Percentiles rank a stretch among this genome's conserved stretches.
Evolutionary conservation across 495 filamentous ascomycete species (phyloP).

Genomic region (Bathelium albidoporum): DNA sequence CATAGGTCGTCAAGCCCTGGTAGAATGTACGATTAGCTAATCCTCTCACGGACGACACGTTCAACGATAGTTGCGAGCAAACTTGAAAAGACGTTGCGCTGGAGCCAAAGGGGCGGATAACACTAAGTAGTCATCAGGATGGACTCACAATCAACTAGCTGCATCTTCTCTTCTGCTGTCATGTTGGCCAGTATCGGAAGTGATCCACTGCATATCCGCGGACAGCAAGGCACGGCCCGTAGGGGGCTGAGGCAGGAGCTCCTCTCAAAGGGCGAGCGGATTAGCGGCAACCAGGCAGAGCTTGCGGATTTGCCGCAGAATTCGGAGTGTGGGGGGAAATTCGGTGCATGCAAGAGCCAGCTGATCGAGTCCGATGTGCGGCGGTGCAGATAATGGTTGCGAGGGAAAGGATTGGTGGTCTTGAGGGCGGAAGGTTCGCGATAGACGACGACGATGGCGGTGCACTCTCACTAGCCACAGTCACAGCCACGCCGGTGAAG

Average conservation of each 20-base stretch:
- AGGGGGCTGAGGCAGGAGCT: neutral
- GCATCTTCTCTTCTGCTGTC: constrained; percentile 64
- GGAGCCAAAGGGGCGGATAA: neutral
- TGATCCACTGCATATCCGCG: neutral
- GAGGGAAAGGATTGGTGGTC: neutral
- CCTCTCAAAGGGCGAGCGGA: neutral
- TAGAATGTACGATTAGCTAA: neutral
- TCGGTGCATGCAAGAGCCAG: neutral
- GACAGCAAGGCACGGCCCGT: neutral
- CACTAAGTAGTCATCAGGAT: neutral
- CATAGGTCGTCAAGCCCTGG: constrained; percentile 82
- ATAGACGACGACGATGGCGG: neutral
- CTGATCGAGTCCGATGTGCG: neutral
- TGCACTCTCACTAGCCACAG: neutral
- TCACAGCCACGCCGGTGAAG: neutral
- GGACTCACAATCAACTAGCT: constrained; percentile 75
- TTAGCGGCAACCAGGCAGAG: neutral
- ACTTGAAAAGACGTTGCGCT: neutral
- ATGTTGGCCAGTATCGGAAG: constrained; percentile 43
- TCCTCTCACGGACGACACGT: too few relatives aligned
- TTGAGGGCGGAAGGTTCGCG: neutral
- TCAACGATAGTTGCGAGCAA: neutral
- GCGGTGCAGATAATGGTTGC: too few relatives aligned
- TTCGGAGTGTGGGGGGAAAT: neutral
- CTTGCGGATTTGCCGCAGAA: neutral